These are phyloP conservation scores for Sclerotinia borealis DNA, from an alignment of 2,329 filamentous ascomycete species.

Conservation along the genomic window DNA sequence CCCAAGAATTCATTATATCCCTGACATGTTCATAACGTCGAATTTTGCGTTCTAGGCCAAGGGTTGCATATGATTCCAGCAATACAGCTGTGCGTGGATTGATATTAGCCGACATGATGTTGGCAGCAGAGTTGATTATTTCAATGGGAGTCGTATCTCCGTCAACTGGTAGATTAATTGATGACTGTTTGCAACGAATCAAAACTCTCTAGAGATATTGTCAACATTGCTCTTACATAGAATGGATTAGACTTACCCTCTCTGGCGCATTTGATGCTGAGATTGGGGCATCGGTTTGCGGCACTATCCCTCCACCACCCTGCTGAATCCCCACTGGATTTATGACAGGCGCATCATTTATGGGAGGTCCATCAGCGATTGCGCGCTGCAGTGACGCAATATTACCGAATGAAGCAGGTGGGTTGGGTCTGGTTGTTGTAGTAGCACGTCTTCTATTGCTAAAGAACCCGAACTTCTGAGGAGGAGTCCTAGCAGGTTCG, in stretches of 20 bases:
- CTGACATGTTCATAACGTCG: slow-evolving; percentile 81
- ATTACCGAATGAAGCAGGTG: not conserved
- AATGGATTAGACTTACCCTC: slow-evolving; percentile 49
- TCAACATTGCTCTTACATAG: slow-evolving; percentile 27
- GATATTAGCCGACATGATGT: slow-evolving; percentile 57
- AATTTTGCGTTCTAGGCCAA: slow-evolving; percentile 76
- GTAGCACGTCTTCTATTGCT: slow-evolving; percentile 24
- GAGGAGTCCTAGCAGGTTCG: slow-evolving; percentile 9
- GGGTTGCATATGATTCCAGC: slow-evolving; percentile 66
- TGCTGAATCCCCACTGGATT: slow-evolving; percentile 21
- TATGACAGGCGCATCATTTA: slow-evolving; percentile 11
- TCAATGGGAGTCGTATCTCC: slow-evolving; percentile 70
- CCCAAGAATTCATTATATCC: slow-evolving; percentile 91
- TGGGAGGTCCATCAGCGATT: slow-evolving; percentile 14
- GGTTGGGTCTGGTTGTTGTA: slow-evolving; percentile 16
- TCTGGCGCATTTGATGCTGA: slow-evolving; percentile 78
- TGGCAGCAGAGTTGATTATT: slow-evolving; percentile 61
- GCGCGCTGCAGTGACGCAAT: not conserved
- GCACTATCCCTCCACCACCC: slow-evolving; percentile 34
- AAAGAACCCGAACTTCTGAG: slow-evolving; percentile 29
- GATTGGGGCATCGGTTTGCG: slow-evolving; percentile 66
- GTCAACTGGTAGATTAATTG: slow-evolving; percentile 64
- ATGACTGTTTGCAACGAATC: slow-evolving; percentile 65
- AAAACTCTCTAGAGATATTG: slow-evolving; percentile 52
- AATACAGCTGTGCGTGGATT: slow-evolving; percentile 62